phyloP scores from a whole-genome alignment of 1,284 basidiomycete genomes.

The Marasmius tenuissimus region DNA sequence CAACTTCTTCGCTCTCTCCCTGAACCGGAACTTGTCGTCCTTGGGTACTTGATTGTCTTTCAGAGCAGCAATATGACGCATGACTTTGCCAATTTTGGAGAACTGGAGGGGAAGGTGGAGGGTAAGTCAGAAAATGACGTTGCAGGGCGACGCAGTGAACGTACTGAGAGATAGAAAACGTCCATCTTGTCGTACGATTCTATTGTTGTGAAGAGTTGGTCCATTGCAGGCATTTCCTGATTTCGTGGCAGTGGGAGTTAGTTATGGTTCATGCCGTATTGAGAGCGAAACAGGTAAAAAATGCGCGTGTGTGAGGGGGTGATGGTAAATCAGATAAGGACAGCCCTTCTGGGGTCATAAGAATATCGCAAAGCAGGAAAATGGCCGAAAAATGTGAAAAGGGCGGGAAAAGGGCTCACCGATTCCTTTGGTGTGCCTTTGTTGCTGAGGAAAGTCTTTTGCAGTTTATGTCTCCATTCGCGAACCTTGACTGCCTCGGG shows the following conservation, averaged over 20 bases:
- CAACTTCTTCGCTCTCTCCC: conserved; percentile 71
- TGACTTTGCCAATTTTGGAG: conserved; percentile 98
- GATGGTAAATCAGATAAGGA: background rate
- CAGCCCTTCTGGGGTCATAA: no score
- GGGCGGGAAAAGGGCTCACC: conserved; percentile 29
- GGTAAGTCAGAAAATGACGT: conserved; percentile 18
- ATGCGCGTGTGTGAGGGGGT: background rate
- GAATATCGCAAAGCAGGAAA: no score
- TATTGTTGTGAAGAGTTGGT: conserved; percentile 79
- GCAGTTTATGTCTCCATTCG: conserved; percentile 89
- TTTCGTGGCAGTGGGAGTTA: background rate
- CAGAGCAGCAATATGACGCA: conserved; percentile 88
- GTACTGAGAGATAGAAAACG: conserved; percentile 78
- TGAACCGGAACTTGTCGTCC: conserved; percentile 87
- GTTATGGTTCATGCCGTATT: conserved; percentile 10
- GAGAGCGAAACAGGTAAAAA: background rate
- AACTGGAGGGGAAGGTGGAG: conserved; percentile 45
- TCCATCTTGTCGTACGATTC: conserved; percentile 85
- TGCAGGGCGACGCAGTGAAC: conserved; percentile 29
- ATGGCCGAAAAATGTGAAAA: background rate
- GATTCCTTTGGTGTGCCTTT: conserved; percentile 58
- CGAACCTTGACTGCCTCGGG: conserved; percentile 77
- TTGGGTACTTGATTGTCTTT: conserved; percentile 68
- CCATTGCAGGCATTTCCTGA: conserved; percentile 79
- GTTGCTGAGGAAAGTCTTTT: conserved; percentile 82